phyloP scores from a whole-genome alignment of 306 rosid genomes.

The Carpinus fangiana region DNA sequence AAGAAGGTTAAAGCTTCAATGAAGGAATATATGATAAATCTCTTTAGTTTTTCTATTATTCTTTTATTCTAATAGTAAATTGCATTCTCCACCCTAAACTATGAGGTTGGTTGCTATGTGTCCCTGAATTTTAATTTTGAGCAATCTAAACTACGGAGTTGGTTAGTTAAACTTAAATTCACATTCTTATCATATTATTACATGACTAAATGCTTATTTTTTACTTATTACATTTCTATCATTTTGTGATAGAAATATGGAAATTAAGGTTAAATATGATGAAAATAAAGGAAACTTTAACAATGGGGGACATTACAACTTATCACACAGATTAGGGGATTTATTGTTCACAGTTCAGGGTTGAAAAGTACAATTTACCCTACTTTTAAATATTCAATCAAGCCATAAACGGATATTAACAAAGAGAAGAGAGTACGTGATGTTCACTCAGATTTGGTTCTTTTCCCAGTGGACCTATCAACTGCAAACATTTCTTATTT shows the following conservation, averaged over 20 bases:
- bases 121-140: background rate
- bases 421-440: too few relatives aligned
- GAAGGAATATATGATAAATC: background rate
- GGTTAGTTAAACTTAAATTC: background rate
- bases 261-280: background rate
- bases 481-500: too few relatives aligned
- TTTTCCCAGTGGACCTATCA: too few relatives aligned
- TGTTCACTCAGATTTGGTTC: too few relatives aligned
- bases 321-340: too few relatives aligned
- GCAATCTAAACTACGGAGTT: too few relatives aligned
- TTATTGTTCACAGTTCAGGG: too few relatives aligned
- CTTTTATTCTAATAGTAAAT: background rate
- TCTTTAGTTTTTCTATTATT: background rate
- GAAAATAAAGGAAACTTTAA: background rate
- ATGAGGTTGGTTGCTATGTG: background rate
- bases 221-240: background rate
- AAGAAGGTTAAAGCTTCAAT: background rate
- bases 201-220: background rate
- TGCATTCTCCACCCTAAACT: background rate
- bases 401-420: too few relatives aligned
- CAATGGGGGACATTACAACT: too few relatives aligned
- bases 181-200: background rate
- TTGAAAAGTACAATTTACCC: too few relatives aligned
- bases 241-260: background rate
- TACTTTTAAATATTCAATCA: too few relatives aligned